Evolutionary conservation across 2,329 filamentous ascomycete genomes (phyloP).

Genomic region (Neophaeococcomyces mojaviensis): DNA sequence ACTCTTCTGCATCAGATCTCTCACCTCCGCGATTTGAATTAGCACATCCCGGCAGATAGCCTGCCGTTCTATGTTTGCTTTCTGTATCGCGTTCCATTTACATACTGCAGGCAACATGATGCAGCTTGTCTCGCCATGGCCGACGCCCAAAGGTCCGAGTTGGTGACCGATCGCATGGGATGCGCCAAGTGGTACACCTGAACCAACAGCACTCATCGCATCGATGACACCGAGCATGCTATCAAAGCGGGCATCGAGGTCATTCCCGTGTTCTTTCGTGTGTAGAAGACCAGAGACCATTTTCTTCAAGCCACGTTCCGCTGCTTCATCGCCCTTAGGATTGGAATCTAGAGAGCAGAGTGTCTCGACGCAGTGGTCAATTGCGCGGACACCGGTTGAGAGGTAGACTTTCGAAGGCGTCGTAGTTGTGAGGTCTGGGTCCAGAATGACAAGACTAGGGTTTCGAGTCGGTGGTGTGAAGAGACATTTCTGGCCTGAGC

Average conservation of each 20-base stretch:
- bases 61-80: constrained; percentile 39
- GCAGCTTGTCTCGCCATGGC: constrained; percentile 55
- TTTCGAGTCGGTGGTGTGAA: constrained; percentile 34
- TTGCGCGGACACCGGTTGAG: constrained; percentile 48
- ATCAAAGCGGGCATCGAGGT: constrained; percentile 38
- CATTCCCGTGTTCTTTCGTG: constrained; percentile 30
- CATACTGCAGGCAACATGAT: constrained; percentile 49
- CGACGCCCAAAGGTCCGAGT: constrained; percentile 49
- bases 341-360: constrained; percentile 38
- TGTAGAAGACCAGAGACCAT: constrained; percentile 39
- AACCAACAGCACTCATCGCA: constrained; percentile 43
- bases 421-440: constrained; percentile 44
- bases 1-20: constrained; percentile 29
- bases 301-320: constrained; percentile 32
- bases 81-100: constrained; percentile 45
- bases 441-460: constrained; percentile 49
- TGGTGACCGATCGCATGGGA: constrained; percentile 49
- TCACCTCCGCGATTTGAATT: constrained; percentile 31
- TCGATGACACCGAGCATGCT: constrained; percentile 46
- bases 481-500: constrained; percentile 27
- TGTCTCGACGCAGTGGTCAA: constrained; percentile 54
- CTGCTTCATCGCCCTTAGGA: constrained; percentile 30
- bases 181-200: constrained; percentile 39
- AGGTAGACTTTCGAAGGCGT: constrained; percentile 51
- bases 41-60: constrained; percentile 34